Base-by-base conservation (phyloP, 2,329 filamentous ascomycete species). In the Penicillium sp. region DNA sequence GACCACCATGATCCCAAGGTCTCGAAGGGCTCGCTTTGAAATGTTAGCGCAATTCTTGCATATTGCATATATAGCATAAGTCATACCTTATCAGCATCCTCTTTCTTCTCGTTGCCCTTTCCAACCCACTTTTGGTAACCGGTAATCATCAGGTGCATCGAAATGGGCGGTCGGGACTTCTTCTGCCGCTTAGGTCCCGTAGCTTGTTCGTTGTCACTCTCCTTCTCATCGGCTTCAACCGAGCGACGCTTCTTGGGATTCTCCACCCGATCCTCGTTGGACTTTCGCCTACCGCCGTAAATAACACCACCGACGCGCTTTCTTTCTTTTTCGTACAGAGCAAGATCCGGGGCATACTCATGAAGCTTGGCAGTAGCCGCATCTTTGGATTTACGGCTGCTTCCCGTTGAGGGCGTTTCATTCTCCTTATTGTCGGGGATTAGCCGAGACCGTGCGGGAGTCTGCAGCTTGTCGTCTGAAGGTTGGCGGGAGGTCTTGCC, bases 321-420 rank as follows among this genome's bases (percentile, higher is more conserved):
- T 75, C 82, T 89, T 72, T 98, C 93, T 66, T 93, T 95, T 64
- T 97, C 87, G 63, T 93, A 98, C 28, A 95, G 75, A 2, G 86
- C 86, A 63, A 97, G 90, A 64, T 98, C 93, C 0, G 86, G 81
- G 0, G 88, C 90, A 49, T 92, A 76, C 31, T 82, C 80, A 46
- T 93, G 88, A 6, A 97, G 73, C 56, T 82, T 84, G 29, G 84
- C 81, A n/a, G 86, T 74, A 10, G 93, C 93, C 63, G 87, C 86
- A 35, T 87, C 84, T 67, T 97, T 98, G 12, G 93, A 92, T 61
- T 89, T 93, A 47, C 93, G 85, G 57, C 88, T 88, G 24, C 85
- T 84, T 1, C 84, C 87, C 2, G 86, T 78, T 0, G 83, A 84
- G 0, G 91, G 90, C 0, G 89, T 93, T 20, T 88, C 81, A 56